Conservation (phyloP, 176 grass and related monocot genomes). For the Triticum monococcum region DNA sequence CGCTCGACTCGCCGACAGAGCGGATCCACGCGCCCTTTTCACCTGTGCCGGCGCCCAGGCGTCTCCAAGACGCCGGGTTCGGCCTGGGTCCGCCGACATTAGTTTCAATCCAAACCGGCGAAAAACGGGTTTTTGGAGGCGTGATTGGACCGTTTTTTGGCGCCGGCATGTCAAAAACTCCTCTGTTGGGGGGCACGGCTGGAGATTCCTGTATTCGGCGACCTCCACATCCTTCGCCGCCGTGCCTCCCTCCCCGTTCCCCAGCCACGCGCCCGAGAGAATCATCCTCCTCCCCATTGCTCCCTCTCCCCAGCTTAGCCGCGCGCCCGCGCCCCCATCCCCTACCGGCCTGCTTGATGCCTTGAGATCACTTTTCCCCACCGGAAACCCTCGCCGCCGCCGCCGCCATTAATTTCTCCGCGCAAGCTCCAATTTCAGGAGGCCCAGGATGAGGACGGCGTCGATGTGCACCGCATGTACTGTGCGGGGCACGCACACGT, state of each 20-base stretch:
- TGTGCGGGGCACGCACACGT: neutral
- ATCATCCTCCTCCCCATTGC: neutral
- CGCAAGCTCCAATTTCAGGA: neutral
- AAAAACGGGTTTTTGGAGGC: no score
- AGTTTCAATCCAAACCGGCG: no score
- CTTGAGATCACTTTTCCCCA: neutral
- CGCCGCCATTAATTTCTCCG: neutral
- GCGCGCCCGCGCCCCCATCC: neutral
- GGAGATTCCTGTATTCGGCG: no score
- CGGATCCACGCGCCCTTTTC: no score
- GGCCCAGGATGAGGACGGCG: neutral
- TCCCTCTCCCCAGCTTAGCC: neutral
- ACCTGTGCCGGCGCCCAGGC: no score
- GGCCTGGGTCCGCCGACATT: no score
- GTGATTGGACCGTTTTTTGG: no score
- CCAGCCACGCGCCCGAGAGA: neutral
- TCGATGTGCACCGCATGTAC: neutral
- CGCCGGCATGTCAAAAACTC: no score
- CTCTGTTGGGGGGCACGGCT: no score
- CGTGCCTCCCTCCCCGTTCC: neutral
- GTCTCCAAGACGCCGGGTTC: no score
- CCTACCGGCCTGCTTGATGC: neutral
- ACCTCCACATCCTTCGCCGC: neutral
- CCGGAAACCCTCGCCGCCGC: neutral
- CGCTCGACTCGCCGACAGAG: no score